Conservation (phyloP, 257 asterid species). For the Solanum pimpinellifolium region DNA sequence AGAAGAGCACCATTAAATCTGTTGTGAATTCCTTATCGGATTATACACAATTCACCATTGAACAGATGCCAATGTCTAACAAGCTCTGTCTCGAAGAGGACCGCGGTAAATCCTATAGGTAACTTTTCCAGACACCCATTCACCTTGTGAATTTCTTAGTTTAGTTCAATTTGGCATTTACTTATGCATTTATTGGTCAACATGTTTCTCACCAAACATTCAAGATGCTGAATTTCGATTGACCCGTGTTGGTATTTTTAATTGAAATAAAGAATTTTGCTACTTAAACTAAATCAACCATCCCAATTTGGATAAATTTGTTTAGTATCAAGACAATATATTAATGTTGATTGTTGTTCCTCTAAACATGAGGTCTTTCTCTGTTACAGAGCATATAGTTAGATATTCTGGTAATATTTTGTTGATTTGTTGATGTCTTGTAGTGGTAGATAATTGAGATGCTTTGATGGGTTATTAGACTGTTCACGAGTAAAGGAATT, state of each 20-base stretch:
- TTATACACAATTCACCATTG: conserved; percentile 44
- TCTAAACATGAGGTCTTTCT: not conserved
- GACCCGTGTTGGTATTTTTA: not conserved
- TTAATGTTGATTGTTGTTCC: not conserved
- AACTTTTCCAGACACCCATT: not conserved
- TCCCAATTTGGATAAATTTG: not conserved
- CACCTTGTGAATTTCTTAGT: not conserved
- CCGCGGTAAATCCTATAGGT: conserved; percentile 33
- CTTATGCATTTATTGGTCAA: not conserved
- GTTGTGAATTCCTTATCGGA: conserved; percentile 28
- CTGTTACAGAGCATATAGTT: not conserved
- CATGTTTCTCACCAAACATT: not conserved
- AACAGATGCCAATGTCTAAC: conserved; percentile 54
- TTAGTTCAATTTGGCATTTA: not conserved
- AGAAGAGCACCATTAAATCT: conserved; percentile 25
- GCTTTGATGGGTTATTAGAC: not conserved
- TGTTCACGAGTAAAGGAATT: not conserved
- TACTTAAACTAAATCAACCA: not conserved
- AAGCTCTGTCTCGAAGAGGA: conserved; percentile 39
- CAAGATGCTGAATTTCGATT: not conserved
- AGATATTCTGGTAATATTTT: not conserved
- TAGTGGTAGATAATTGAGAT: not conserved
- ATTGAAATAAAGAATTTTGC: not conserved
- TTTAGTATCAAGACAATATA: not conserved
- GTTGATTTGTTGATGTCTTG: not conserved